Conservation (phyloP, 2,329 filamentous ascomycete genomes). For the Magnaporthiopsis incrustans region DNA sequence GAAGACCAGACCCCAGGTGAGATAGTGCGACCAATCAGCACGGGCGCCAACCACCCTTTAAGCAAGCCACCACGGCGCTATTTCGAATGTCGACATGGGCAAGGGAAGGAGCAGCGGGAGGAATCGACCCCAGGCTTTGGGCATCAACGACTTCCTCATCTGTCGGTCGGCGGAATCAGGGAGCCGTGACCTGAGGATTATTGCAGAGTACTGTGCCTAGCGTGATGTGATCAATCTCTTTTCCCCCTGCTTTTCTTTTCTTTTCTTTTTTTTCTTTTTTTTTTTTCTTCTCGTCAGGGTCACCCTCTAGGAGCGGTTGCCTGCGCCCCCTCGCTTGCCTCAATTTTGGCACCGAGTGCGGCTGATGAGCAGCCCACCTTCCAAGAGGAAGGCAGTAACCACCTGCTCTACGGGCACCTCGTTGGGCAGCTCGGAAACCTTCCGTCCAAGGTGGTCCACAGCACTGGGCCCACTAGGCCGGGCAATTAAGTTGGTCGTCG, state of each 20-base stretch:
- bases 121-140: too few species aligned
- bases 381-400: too few species aligned
- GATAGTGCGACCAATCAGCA: background rate
- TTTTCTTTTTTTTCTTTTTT: background rate
- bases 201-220: background rate
- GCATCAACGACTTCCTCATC: background rate
- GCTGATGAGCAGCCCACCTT: background rate
- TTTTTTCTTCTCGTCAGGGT: too few species aligned
- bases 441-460: too few species aligned
- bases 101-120: background rate
- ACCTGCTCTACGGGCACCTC: too few species aligned
- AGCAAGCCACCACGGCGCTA: slow-evolving; percentile 10
- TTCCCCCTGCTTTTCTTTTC: background rate
- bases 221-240: background rate
- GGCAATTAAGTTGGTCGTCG: background rate
- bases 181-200: background rate
- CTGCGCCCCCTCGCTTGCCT: background rate
- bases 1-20: background rate
- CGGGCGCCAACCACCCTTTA: background rate
- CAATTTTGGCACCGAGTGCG: background rate
- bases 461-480: too few species aligned
- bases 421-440: too few species aligned
- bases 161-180: background rate
- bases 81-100: too few species aligned
- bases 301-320: too few species aligned